Evolutionary conservation across 2,329 filamentous ascomycete genomes (phyloP), one percentile per base, ranked within the genome.

Genomic region (Parastagonospora avenae): DNA sequence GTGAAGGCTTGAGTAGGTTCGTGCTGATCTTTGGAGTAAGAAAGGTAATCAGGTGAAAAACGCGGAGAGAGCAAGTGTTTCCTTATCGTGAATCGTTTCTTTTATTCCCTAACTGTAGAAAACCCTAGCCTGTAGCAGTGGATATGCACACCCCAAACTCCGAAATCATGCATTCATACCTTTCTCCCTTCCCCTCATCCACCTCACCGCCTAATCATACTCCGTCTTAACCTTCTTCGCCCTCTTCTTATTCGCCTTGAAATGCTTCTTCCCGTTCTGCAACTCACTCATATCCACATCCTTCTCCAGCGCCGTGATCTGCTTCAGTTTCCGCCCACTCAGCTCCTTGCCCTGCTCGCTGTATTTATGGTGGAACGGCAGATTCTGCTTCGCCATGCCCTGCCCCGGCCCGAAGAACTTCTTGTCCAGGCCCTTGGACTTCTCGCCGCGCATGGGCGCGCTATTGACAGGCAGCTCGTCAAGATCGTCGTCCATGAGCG

Each of bases 291-390:
- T 87, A 66, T 97, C 92, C 31, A 97, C 73, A 11, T 91, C 90
- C 52, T 88, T 90, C 77, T 97, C 91, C 55, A 97, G 70, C 9
- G 93, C 93, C 43, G 90, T 79, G 79, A 97, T 85, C 33, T 88
- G 81, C 67, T 86, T 86, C 43, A 91, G 84, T 75, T 99, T 99
- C 54, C 94, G 82, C 0, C 92, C 92, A 14, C 85, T 91, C 40
- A 97, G 76, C 56, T 88, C 80, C 77, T 91, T 95, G 4, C 91
- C 92, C 68, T 96, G 91, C 74, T 94, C 84, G 2, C 86, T 87
- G 75, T 97, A 95, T 76, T 94, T 90, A 77, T 94, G 85, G 74
- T 87, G 93, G 78, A 97, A 97, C 0, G 94, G 92, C 80, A 86
- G 86, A 48, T 78, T 86, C 32, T 95, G 59, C 65, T 90, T 88